phyloP scores from a whole-genome alignment of 1,139 yeast genomes.

The Kodamaea sp. region DNA sequence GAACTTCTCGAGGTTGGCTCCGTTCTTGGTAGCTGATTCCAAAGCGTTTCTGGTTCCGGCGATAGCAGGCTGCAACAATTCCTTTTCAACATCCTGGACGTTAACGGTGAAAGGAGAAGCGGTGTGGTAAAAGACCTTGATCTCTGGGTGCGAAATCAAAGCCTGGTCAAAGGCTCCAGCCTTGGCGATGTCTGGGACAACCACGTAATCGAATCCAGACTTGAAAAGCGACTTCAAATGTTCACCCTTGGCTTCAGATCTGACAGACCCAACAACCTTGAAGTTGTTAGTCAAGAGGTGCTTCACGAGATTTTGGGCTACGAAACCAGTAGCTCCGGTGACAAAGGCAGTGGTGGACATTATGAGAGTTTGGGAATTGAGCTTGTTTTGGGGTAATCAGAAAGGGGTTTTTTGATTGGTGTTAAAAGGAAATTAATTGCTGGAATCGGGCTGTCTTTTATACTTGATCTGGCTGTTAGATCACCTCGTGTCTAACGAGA shows the following conservation, averaged over 20 bases:
- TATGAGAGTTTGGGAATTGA: too few relatives aligned
- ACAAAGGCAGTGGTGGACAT: conserved; percentile 27
- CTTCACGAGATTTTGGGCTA: conserved; percentile 31
- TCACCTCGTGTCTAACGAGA: too few relatives aligned
- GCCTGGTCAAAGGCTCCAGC: conserved; percentile 34
- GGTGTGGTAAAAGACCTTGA: conserved; percentile 17
- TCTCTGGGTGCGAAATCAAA: conserved; percentile 29
- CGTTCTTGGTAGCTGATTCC: conserved; percentile 30
- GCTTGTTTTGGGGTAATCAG: too few relatives aligned
- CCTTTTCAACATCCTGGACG: conserved; percentile 10
- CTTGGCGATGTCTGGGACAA: conserved; percentile 28
- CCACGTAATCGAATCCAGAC: conserved; percentile 25
- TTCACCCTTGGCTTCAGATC: conserved; percentile 35
- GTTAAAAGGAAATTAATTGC: too few relatives aligned
- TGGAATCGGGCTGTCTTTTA: too few relatives aligned
- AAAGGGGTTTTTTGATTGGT: too few relatives aligned
- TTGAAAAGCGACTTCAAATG: conserved; percentile 21
- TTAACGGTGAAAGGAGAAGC: conserved; percentile 13
- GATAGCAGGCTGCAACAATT: conserved; percentile 15
- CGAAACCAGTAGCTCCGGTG: conserved; percentile 46
- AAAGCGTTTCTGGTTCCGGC: conserved; percentile 38
- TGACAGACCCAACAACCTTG: conserved; percentile 37
- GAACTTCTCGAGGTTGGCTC: conserved; percentile 22
- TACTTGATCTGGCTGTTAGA: too few relatives aligned
- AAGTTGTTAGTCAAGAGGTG: conserved; percentile 26